phyloP scores from a whole-genome alignment of 177 flowering plant genomes.

The Vitis hybrid region DNA sequence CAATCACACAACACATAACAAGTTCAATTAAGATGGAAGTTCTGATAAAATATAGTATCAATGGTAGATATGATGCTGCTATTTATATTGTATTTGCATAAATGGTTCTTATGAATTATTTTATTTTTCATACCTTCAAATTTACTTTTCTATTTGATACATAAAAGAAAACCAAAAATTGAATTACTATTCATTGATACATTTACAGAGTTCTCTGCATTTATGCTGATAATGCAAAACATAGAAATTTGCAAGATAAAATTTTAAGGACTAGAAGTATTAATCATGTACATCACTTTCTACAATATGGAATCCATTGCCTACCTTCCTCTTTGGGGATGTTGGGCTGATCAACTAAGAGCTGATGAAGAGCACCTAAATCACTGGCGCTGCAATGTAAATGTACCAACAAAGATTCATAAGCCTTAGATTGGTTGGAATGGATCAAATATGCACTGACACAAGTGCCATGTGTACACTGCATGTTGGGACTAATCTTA shows the following conservation, averaged over 20 bases:
- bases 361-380: constrained; percentile 52
- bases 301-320: neutral
- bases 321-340: constrained; percentile 74
- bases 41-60: too few relatives aligned
- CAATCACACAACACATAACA: too few relatives aligned
- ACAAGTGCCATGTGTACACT: too few relatives aligned
- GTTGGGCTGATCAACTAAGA: constrained; percentile 81
- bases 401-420: neutral
- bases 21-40: too few relatives aligned
- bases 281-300: neutral
- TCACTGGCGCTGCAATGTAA: constrained; percentile 44
- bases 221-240: neutral
- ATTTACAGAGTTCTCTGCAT: neutral
- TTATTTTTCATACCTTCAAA: neutral
- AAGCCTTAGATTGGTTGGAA: neutral
- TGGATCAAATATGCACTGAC: neutral
- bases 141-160: neutral
- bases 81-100: neutral
- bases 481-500: too few relatives aligned
- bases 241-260: constrained; percentile 1
- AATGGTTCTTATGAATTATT: neutral
- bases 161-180: neutral
- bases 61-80: neutral
- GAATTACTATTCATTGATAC: neutral
- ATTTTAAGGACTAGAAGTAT: neutral